phyloP scores from a whole-genome alignment of 129 eudicot genomes.

The Lactuca sativa region DNA sequence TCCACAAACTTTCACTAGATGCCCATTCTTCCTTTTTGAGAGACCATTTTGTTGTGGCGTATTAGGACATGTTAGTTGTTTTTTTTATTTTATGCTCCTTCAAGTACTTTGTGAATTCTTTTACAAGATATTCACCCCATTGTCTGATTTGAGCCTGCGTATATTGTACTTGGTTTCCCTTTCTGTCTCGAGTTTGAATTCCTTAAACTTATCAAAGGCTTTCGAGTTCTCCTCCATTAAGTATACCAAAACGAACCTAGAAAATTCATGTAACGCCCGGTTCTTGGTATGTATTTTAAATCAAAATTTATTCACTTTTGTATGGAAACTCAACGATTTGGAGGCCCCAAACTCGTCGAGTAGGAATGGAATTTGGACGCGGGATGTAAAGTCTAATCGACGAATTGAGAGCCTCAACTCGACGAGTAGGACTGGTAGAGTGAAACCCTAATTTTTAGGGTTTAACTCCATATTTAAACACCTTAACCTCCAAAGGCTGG shows the following conservation, averaged over 20 bases:
- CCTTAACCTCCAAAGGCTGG: too few relatives aligned
- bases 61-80: not conserved
- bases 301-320: too few relatives aligned
- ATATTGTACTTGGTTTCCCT: not conserved
- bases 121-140: not conserved
- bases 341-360: too few relatives aligned
- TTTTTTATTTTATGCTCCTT: not conserved
- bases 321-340: too few relatives aligned
- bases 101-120: not conserved
- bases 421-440: too few relatives aligned
- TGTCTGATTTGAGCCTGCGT: not conserved
- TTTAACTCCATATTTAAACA: too few relatives aligned
- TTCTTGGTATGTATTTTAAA: too few relatives aligned
- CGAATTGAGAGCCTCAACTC: too few relatives aligned
- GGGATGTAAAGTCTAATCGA: too few relatives aligned
- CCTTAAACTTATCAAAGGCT: conserved; percentile 1
- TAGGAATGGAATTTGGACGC: too few relatives aligned
- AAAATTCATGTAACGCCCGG: too few relatives aligned
- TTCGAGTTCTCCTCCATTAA: conserved; percentile 9
- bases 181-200: conserved; percentile 2
- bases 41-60: conserved; percentile 15
- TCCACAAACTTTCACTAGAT: not conserved
- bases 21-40: not conserved
- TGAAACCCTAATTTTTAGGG: too few relatives aligned
- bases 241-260: not conserved